A percentile compares a stretch with the other conserved stretches of the same genome.
These are phyloP conservation scores for Blastobotrys arbuscula DNA, from an alignment of 1,139 yeast genomes.

Conservation along the genomic window DNA sequence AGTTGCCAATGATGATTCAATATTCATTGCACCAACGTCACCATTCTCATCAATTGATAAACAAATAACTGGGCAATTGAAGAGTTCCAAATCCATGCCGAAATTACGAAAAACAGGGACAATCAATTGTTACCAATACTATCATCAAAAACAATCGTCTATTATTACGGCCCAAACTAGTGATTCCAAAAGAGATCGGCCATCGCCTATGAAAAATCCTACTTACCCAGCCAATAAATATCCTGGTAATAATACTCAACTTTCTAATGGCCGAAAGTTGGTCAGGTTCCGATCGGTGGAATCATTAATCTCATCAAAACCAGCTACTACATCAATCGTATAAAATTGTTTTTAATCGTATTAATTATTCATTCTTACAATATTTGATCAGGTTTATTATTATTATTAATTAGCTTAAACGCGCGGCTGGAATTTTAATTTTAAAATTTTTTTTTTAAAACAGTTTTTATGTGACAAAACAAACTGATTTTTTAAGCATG, in stretches of 20 bases:
- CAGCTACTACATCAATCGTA: no score
- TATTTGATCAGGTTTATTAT: no score
- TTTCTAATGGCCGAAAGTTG: slow-evolving; percentile 1
- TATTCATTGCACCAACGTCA: no score
- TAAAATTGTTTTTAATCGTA: no score
- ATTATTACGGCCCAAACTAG: no score
- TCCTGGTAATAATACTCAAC: background rate
- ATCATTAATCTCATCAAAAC: slow-evolving; percentile 6
- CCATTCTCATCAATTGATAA: background rate
- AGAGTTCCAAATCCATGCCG: slow-evolving; percentile 3
- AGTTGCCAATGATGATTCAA: background rate
- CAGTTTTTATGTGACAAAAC: background rate
- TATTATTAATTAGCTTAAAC: no score
- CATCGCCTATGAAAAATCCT: no score
- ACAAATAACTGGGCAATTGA: background rate
- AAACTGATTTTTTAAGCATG: background rate
- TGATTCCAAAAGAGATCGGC: no score
- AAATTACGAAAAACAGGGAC: background rate
- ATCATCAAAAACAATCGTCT: background rate
- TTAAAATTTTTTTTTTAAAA: background rate
- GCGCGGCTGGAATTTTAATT: no score
- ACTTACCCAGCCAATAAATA: no score
- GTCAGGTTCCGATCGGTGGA: slow-evolving; percentile 10
- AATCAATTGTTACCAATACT: slow-evolving; percentile 1
- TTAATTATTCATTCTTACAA: no score